These are phyloP conservation scores for Blumeria graminis DNA, from an alignment of 2,329 filamentous ascomycete genomes.

Conservation along the genomic window DNA sequence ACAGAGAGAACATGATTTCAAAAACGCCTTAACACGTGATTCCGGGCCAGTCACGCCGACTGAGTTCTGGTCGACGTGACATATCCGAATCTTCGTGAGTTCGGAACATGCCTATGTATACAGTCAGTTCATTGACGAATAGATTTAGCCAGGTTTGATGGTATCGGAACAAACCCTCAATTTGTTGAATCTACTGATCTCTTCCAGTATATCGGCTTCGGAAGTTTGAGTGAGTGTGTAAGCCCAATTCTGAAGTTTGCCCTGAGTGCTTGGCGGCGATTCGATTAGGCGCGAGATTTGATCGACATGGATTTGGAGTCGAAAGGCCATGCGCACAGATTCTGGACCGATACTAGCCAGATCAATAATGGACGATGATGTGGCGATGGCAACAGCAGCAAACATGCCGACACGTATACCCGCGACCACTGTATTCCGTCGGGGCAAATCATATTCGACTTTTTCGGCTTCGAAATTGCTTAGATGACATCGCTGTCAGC, in stretches of 20 bases:
- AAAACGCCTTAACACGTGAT: slow-evolving; percentile 1
- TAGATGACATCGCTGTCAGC: not conserved
- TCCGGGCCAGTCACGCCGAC: slow-evolving; percentile 1
- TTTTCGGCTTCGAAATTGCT: slow-evolving; percentile 1
- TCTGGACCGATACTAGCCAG: slow-evolving; percentile 38
- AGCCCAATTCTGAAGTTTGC: not conserved
- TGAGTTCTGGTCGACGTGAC: slow-evolving; percentile 1
- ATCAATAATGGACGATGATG: slow-evolving; percentile 33
- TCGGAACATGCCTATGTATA: not conserved
- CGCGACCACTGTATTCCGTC: not conserved
- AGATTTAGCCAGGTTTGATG: not conserved
- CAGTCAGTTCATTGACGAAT: not conserved
- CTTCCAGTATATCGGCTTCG: not conserved
- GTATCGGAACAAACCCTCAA: not conserved
- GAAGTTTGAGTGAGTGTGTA: slow-evolving; percentile 1
- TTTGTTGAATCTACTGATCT: slow-evolving; percentile 1
- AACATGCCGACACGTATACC: slow-evolving; percentile 33
- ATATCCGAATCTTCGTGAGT: slow-evolving; percentile 2
- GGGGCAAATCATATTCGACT: not conserved
- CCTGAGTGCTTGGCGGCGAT: not conserved
- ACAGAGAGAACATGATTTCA: not conserved
- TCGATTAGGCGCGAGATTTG: slow-evolving; percentile 8
- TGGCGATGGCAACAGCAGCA: slow-evolving; percentile 42
- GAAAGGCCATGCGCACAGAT: slow-evolving; percentile 40
- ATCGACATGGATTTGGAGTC: slow-evolving; percentile 13